Percentiles rank a stretch among this genome's conserved stretches.
Conservation (phyloP, 2,329 filamentous ascomycete genomes). For the Emmonsiellopsis sp. region DNA sequence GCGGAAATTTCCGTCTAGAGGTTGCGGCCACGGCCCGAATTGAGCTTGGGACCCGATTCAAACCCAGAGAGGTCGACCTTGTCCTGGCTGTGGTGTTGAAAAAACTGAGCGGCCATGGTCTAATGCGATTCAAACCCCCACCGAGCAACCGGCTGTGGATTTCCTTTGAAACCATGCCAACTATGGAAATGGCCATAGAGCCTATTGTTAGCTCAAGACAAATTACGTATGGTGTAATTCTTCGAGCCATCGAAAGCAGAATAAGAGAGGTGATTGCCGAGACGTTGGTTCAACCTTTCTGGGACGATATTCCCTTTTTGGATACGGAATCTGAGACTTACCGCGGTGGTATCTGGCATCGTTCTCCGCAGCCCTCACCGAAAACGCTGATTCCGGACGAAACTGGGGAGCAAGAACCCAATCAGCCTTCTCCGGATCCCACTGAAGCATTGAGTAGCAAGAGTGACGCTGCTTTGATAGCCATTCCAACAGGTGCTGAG, state of each 20-base stretch:
- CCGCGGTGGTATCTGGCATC: constrained; percentile 73
- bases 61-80: constrained; percentile 79
- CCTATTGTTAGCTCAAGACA: constrained; percentile 91
- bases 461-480: constrained; percentile 26
- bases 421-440: constrained; percentile 12
- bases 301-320: constrained; percentile 92
- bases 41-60: constrained; percentile 80
- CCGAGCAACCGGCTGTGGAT: constrained; percentile 97
- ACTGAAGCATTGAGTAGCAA: constrained; percentile 22
- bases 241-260: constrained; percentile 85
- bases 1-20: constrained; percentile 79
- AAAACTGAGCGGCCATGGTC: constrained; percentile 71
- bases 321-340: constrained; percentile 67
- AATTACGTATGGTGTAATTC: constrained; percentile 86
- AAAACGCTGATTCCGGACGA: constrained; percentile 29
- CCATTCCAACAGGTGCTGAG: constrained; percentile 20
- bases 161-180: constrained; percentile 85
- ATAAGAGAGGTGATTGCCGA: constrained; percentile 92
- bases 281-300: constrained; percentile 83
- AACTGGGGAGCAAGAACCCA: constrained; percentile 15
- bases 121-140: constrained; percentile 84
- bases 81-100: constrained; percentile 78
- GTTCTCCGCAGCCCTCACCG: constrained; percentile 29
- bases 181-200: constrained; percentile 88
- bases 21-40: constrained; percentile 89